Evolutionary conservation across 73 alveolate species (phyloP), one percentile per base, ranked within the genome.

Genomic region (Blepharisma stoltei): DNA sequence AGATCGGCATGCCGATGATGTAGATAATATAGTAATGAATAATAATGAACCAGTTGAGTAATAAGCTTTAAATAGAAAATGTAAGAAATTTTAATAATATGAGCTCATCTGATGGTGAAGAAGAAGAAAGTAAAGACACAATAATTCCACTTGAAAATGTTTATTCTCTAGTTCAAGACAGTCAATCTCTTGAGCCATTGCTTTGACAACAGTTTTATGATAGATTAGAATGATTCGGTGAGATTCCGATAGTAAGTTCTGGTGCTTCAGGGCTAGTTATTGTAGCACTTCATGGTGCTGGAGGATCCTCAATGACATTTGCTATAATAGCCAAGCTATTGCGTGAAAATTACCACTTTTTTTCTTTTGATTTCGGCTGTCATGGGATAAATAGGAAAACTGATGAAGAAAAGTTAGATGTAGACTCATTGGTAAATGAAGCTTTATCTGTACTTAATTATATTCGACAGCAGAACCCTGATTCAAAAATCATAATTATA

Each of bases 271-370:
- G 98, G 6, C 98, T 93, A 3, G 88, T 94, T 48, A 83, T 94
- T 69, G 55, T 96, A 50, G 94, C 98, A 76, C 67, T 96, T 69
- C 99, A 96, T 81, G 99, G 99, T 9, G 99, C 98, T 21, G 99
- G 99, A 9, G 97, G 94, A 83, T 90, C 98, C 6, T 98, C 98
- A 6, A 89, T 91, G 71, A 81, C 97, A 6, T 96, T 92, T 70
- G 97, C 98, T 20, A 89, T 91, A 6, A 70, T 96, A 32, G 99
- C 99, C 37, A 86, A 87, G 65, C 86, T 79, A 25, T 70, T 88
- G 38, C 94, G 94, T 77, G 73, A 77, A 14, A 69, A 80, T 54
- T 93, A 90, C 55, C 82, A 93, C 25, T 78, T 93, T 4, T 94
- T 84, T 14, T 78, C 98, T 0, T 96, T 96, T 85, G 99, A 96